Percentiles rank a stretch among this genome's conserved stretches.
Evolutionary conservation across 768 basidiomycete genomes (phyloP).

Genomic region (Lentinula sp.): DNA sequence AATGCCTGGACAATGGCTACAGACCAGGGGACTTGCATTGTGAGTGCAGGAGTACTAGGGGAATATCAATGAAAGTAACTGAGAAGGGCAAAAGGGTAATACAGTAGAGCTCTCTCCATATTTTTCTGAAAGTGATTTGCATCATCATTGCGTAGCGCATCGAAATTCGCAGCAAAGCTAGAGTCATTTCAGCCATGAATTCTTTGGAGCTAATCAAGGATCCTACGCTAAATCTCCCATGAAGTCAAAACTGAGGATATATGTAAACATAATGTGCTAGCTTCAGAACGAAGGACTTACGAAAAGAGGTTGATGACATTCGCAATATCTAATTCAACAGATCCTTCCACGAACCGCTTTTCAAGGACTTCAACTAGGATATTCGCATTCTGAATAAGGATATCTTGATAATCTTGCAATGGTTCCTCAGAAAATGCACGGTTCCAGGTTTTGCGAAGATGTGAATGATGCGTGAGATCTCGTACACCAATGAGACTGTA

Average conservation of each 20-base stretch:
- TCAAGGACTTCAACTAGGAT: slow-evolving; percentile 16
- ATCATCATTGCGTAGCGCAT: slow-evolving; percentile 31
- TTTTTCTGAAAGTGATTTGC: slow-evolving; percentile 20
- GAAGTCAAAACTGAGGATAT: slow-evolving; percentile 6
- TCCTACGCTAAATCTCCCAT: slow-evolving; percentile 10
- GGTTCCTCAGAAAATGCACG: slow-evolving; percentile 18
- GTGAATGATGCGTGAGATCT: slow-evolving; percentile 1
- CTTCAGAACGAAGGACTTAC: slow-evolving; percentile 8
- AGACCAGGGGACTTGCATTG: slow-evolving; percentile 8
- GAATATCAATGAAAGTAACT: not conserved
- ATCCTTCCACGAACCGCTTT: not conserved
- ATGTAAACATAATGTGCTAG: not conserved
- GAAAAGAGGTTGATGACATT: slow-evolving; percentile 17
- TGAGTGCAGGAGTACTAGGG: slow-evolving; percentile 5
- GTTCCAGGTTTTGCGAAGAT: slow-evolving; percentile 23
- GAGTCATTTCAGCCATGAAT: slow-evolving; percentile 17
- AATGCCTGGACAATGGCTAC: slow-evolving; percentile 6
- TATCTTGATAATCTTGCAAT: slow-evolving; percentile 18
- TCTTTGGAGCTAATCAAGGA: not conserved
- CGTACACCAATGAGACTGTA: slow-evolving; percentile 8
- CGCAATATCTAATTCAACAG: slow-evolving; percentile 8
- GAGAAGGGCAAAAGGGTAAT: not conserved
- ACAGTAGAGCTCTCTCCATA: slow-evolving; percentile 23
- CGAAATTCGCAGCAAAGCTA: slow-evolving; percentile 33
- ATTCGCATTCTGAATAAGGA: slow-evolving; percentile 11